Conservation (phyloP, 192 early-diverging fungal genomes). For the Dissophora ornata region DNA sequence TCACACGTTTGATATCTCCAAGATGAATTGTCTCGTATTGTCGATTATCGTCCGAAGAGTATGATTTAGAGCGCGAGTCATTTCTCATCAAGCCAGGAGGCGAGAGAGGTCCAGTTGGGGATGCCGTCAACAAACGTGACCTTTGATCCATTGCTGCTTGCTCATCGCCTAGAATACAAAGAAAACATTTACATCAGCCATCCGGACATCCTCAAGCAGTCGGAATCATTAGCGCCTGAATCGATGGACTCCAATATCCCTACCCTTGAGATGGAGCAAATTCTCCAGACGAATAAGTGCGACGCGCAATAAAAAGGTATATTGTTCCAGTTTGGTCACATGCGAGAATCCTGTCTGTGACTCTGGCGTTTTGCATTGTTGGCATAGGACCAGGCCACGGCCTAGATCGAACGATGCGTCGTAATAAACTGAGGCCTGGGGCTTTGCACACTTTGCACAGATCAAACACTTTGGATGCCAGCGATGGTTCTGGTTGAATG, state of each 20-base stretch:
- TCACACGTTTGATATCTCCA: slow-evolving; percentile 68
- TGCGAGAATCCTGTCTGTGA: slow-evolving; percentile 66
- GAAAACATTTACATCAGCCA: too few relatives aligned
- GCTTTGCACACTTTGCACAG: slow-evolving; percentile 76
- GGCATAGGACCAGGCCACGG: slow-evolving; percentile 61
- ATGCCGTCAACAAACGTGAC: slow-evolving; percentile 21
- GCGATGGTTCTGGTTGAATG: slow-evolving; percentile 67
- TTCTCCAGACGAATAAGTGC: slow-evolving; percentile 85
- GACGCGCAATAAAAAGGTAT: slow-evolving; percentile 87
- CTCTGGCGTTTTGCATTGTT: slow-evolving; percentile 61
- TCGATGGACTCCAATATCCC: too few relatives aligned
- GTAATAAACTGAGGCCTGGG: slow-evolving; percentile 55
- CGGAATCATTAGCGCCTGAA: too few relatives aligned
- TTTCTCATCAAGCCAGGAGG: slow-evolving; percentile 49
- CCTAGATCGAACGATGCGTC: slow-evolving; percentile 64
- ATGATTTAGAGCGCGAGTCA: slow-evolving; percentile 61
- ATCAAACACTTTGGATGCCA: slow-evolving; percentile 89
- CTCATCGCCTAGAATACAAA: slow-evolving; percentile 30
- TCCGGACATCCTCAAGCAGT: too few relatives aligned
- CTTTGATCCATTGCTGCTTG: slow-evolving; percentile 27
- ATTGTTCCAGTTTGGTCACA: slow-evolving; percentile 91
- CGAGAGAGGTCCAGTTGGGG: slow-evolving; percentile 34
- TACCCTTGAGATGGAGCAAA: slow-evolving; percentile 71
- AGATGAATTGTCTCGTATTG: slow-evolving; percentile 59
- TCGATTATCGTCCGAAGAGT: slow-evolving; percentile 56